phyloP scores from a whole-genome alignment of 83 land plant species.

The Picea mariana region DNA sequence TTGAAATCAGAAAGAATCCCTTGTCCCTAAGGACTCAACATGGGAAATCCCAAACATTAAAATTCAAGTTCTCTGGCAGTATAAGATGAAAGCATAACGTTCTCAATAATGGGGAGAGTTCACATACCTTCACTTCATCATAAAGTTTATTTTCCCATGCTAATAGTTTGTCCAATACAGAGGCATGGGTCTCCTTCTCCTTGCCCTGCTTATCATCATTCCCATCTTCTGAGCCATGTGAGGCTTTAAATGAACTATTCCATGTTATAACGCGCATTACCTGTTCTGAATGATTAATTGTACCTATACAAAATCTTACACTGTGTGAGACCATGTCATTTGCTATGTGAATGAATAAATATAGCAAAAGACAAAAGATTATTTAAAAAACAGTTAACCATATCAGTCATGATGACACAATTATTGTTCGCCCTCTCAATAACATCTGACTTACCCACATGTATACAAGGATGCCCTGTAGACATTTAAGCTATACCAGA shows the following conservation, averaged over 20 bases:
- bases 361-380: too few relatives aligned
- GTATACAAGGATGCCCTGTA: too few relatives aligned
- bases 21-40: background rate
- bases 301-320: constrained; percentile 30
- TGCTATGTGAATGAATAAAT: background rate
- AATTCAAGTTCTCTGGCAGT: background rate
- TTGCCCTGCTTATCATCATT: constrained; percentile 38
- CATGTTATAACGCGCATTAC: constrained; percentile 79
- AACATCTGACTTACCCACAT: too few relatives aligned
- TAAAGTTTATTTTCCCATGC: constrained; percentile 98
- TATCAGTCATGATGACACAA: too few relatives aligned
- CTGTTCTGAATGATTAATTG: constrained; percentile 66
- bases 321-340: background rate
- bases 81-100: background rate
- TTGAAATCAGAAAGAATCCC: background rate
- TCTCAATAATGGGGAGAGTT: too few relatives aligned
- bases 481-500: too few relatives aligned
- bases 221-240: constrained; percentile 27
- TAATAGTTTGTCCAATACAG: constrained; percentile 77
- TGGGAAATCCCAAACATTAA: background rate
- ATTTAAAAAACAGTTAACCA: too few relatives aligned
- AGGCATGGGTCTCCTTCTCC: constrained; percentile 74
- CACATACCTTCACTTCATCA: constrained; percentile 90
- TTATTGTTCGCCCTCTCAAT: too few relatives aligned
- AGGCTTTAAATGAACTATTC: constrained; percentile 58